Conservation (phyloP, 2,329 filamentous ascomycete species). For the Arthrobotrys iridis region DNA sequence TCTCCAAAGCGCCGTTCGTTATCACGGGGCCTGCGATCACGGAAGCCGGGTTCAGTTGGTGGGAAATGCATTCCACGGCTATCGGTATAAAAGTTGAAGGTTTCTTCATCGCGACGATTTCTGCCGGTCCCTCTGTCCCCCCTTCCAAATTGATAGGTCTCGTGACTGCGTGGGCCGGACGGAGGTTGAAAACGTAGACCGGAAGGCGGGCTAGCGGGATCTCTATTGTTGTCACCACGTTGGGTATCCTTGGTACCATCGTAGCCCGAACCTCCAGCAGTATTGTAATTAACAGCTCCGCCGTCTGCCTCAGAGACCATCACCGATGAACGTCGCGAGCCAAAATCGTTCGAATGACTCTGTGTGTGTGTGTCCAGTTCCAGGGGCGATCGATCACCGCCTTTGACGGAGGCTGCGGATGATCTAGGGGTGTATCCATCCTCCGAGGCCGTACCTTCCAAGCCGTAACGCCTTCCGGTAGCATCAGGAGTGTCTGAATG, state of each 20-base stretch:
- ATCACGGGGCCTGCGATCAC: slow-evolving; percentile 32
- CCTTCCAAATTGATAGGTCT: slow-evolving; percentile 34
- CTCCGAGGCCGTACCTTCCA: slow-evolving; percentile 23
- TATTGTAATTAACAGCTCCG: background rate
- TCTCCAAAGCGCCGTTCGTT: slow-evolving; percentile 33
- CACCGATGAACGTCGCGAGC: slow-evolving; percentile 24
- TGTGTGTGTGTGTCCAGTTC: background rate
- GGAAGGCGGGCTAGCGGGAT: background rate
- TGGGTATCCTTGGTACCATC: background rate
- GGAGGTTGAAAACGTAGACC: slow-evolving; percentile 42
- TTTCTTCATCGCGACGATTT: slow-evolving; percentile 24
- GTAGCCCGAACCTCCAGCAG: background rate
- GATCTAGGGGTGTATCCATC: slow-evolving; percentile 19
- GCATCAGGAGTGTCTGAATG: background rate
- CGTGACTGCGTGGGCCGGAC: slow-evolving; percentile 25
- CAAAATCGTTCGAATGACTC: background rate
- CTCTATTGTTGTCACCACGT: background rate
- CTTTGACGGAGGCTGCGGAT: slow-evolving; percentile 21
- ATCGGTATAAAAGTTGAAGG: slow-evolving; percentile 34
- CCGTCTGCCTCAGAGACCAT: slow-evolving; percentile 28
- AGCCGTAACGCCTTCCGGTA: background rate
- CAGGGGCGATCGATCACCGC: slow-evolving; percentile 3
- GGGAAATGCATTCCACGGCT: slow-evolving; percentile 45
- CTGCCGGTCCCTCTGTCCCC: slow-evolving; percentile 6
- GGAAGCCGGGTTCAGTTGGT: slow-evolving; percentile 45